Conservation (phyloP, 495 filamentous ascomycete species). For the Paragyromitra xinjiangensis region DNA sequence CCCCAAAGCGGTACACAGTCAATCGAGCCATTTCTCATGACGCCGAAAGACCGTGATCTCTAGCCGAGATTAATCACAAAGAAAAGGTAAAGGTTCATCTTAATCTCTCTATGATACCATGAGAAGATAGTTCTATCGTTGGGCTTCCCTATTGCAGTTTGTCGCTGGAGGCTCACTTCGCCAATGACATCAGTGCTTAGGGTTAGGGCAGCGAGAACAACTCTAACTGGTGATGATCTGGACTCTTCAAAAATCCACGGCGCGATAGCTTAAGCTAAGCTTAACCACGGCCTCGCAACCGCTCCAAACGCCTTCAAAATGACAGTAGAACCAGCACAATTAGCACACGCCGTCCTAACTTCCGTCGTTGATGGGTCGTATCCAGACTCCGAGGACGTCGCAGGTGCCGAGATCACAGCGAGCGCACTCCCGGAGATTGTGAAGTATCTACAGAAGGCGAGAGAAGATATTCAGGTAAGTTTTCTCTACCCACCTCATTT, state of each 20-base stretch:
- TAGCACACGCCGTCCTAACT: conserved; percentile 65
- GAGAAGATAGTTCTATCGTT: neutral
- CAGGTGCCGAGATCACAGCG: conserved; percentile 66
- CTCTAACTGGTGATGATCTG: conserved; percentile 29
- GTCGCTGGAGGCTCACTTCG: neutral
- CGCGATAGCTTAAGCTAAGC: neutral
- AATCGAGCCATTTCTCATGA: conserved; percentile 19
- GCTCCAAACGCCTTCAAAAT: conserved; percentile 20
- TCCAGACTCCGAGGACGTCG: conserved; percentile 69
- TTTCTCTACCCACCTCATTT: neutral
- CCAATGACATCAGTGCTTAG: conserved; percentile 35
- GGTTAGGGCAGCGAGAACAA: conserved; percentile 26
- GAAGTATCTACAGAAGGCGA: conserved; percentile 66
- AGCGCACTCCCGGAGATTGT: conserved; percentile 66
- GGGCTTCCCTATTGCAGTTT: neutral
- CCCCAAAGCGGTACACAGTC: neutral
- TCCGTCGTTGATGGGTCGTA: conserved; percentile 68
- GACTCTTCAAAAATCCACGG: conserved; percentile 21
- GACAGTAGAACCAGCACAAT: conserved; percentile 35
- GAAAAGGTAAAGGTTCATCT: neutral
- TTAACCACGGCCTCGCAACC: conserved; percentile 9
- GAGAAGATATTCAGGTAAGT: conserved; percentile 68
- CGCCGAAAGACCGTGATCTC: neutral
- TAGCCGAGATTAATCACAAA: neutral
- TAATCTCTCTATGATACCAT: neutral